Percentiles rank a stretch among this genome's conserved stretches.
phyloP scores from a whole-genome alignment of 2,329 filamentous ascomycete genomes.

The Phialemoniopsis sp. region DNA sequence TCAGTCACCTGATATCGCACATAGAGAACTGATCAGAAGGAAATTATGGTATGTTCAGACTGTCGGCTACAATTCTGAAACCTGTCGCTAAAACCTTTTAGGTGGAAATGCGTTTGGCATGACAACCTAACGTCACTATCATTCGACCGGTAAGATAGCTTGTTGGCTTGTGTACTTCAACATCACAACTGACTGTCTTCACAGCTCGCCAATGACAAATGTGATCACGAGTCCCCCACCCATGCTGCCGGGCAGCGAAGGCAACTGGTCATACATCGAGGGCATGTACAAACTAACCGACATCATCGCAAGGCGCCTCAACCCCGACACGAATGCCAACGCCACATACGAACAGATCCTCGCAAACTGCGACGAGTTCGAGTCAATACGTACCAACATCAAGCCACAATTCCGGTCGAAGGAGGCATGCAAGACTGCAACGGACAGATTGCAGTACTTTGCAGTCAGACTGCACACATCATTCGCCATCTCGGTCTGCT shows the following conservation, averaged over 20 bases:
- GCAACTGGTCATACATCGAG: constrained; percentile 55
- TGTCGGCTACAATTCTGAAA: background rate
- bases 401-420: constrained; percentile 51
- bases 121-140: constrained; percentile 62
- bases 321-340: constrained; percentile 47
- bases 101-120: constrained; percentile 64
- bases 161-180: background rate
- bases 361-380: constrained; percentile 51
- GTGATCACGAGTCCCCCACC: constrained; percentile 53
- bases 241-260: constrained; percentile 24
- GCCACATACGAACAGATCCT: constrained; percentile 51
- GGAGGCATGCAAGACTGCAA: constrained; percentile 58
- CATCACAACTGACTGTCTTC: background rate
- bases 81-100: constrained; percentile 16
- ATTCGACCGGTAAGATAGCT: constrained; percentile 50
- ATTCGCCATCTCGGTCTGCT: constrained; percentile 62
- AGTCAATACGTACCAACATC: constrained; percentile 44
- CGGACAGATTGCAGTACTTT: constrained; percentile 60
- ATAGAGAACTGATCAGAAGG: constrained; percentile 51
- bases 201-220: constrained; percentile 58
- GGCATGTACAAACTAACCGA: constrained; percentile 63
- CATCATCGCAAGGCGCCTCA: constrained; percentile 53
- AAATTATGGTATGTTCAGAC: constrained; percentile 45
- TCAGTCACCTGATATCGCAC: constrained; percentile 39
- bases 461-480: constrained; percentile 62